Evolutionary conservation across 208 protist species (phyloP).

Genomic region (Crithidia bombi): DNA sequence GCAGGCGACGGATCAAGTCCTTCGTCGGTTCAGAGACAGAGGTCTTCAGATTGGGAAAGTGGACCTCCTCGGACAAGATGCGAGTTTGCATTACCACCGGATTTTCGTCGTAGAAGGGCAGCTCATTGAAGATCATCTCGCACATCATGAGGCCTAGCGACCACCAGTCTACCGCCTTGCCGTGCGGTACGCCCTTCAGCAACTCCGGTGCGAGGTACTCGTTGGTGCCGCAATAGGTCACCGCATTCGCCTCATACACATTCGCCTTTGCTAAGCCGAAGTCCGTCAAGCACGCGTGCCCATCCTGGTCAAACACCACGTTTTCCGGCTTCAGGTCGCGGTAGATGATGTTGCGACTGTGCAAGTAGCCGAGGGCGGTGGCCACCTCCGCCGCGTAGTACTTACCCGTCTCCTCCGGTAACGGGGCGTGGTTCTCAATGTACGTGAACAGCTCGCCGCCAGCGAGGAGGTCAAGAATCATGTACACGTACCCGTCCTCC

Average conservation of each 20-base stretch:
- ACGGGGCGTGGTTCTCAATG: constrained; percentile 60
- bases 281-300: constrained; percentile 90
- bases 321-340: constrained; percentile 94
- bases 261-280: constrained; percentile 90
- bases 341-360: constrained; percentile 93
- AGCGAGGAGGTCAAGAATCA: constrained; percentile 93
- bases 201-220: constrained; percentile 95
- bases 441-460: constrained; percentile 93
- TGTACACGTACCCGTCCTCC: constrained; percentile 89
- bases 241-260: constrained; percentile 58
- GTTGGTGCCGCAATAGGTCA: constrained; percentile 91
- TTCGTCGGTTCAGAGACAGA: constrained; percentile 57
- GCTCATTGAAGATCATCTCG: constrained; percentile 95
- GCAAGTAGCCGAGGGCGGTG: constrained; percentile 90
- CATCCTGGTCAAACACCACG: constrained; percentile 84
- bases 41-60: constrained; percentile 57
- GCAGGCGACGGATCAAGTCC: constrained; percentile 76
- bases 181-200: constrained; percentile 87
- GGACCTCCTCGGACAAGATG: constrained; percentile 72
- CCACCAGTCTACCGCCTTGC: constrained; percentile 98
- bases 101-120: constrained; percentile 95
- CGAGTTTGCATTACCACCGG: constrained; percentile 81
- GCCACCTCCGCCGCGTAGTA: constrained; percentile 94
- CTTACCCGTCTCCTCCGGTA: constrained; percentile 77
- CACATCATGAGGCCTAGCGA: constrained; percentile 96